Base-by-base conservation (phyloP, 164 flowering plant species). In the Berberis thunbergii region DNA sequence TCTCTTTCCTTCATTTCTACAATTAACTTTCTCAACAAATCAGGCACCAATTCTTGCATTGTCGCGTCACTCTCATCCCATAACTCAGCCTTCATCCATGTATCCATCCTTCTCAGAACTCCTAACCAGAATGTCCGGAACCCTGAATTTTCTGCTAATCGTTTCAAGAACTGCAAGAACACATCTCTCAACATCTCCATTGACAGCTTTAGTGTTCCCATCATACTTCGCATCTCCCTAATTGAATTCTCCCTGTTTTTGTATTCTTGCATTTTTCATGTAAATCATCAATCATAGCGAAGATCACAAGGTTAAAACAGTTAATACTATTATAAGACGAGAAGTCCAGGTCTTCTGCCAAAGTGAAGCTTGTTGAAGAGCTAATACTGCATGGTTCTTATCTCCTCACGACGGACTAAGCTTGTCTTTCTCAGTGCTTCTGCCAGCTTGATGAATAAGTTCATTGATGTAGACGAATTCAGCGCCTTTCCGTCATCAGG, bases 231-330 rank as follows among this genome's bases (percentile, higher is more conserved):
- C 77, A 81, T 76, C 73, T 89, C 96, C 76, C 74, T 78, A 74
- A 83, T 86, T 6, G 89, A 69, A 48, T 82, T 86, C 13, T 81
- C 91, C 49, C 96, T 77, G 61, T 84, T 79, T 2, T 97, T 88
- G 63, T 90, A 90, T 68, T 87, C 94, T 39, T 87, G 43, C 84
- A 85, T 80, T 89, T 95, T 54, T 91, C 97, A 48, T 91, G 94
- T 45, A 91, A 63, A 72, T 95, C 97, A 62, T 91, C 99, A 3
- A 91, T 89, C 96, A 86, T 89, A 0, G 97, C 88, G 53, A 91
- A 91, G 6, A 91, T 72, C 57, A 91, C 79, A 6, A 69, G 73
- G 76, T 87, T 85, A 57, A 91, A 81, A 63, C 82, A 76, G 67
- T 71, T 79, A 1, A 83, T 76, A 39, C 88, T 78, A 63, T 68